Evolutionary conservation across 495 filamentous ascomycete species (phyloP), one percentile per base, ranked within the genome.

Genomic region (Hypoxylon crocopeplum): DNA sequence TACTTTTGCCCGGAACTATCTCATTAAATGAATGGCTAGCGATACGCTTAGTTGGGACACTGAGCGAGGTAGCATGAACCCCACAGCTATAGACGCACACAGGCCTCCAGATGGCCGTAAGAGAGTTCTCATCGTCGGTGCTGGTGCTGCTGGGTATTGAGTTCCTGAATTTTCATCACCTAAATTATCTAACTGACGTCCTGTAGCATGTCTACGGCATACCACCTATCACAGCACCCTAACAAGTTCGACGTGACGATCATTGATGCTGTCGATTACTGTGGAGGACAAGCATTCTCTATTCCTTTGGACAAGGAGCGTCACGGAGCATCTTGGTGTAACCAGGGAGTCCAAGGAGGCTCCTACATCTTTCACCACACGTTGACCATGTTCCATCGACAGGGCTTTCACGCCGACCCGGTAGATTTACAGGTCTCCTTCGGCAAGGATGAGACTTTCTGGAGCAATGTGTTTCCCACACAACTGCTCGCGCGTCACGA

Each of bases 271-370:
- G 80, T 81, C 22, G 72, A 79, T 29, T 83, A 90, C 45, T 84
- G 84, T 46, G 91, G 91, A n/a, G 90, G 91, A 0, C 90, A 95
- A 68, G 90, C 90, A 1, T 90, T 86, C 32, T 91, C 89, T 2
- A 90, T 93, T 39, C 69, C 86, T 2, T 66, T 95, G 6, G 86
- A 93, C 69, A 80, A 86, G 56, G 66, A 79, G 11, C 82, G 82
- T 52, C 78, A 88, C 64, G 88, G 88, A 2, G 84, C 89, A 1
- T 79, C 79, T 22, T 93, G 89, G 90, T 79, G 92, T 62, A 95
- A 95, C 62, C 84, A 95, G 58, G 91, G 90, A 10, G 91, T 95
- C 1, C 90, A 95, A 64, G 90, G 91, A 2, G 91, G 90, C 3
- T 90, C 87, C 15, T 70, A 80, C 62, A 89, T 88, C 48, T 95